A percentile compares a stretch with the other conserved stretches of the same genome.
These are phyloP conservation scores for Ogataea pini DNA, from an alignment of 805 yeast genomes.

Conservation along the genomic window DNA sequence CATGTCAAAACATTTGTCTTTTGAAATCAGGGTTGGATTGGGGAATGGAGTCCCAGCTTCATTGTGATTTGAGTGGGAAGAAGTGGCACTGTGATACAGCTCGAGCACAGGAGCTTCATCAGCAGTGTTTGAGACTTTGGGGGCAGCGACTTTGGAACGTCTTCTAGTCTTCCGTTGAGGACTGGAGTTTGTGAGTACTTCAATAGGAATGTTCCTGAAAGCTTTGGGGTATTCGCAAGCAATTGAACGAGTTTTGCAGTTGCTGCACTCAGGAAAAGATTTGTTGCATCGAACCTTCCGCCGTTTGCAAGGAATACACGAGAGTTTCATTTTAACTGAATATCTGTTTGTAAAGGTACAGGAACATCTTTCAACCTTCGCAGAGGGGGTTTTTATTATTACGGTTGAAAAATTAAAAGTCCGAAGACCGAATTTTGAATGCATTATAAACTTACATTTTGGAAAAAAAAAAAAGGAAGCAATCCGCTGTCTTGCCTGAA, in stretches of 20 bases:
- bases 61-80: background rate
- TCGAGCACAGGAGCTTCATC: too few relatives aligned
- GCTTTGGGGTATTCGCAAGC: slow-evolving; percentile 12
- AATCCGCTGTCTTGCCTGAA: too few relatives aligned
- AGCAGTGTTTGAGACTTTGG: background rate
- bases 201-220: slow-evolving; percentile 9
- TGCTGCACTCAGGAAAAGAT: slow-evolving; percentile 8
- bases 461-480: too few relatives aligned
- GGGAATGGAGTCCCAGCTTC: background rate
- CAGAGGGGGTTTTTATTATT: too few relatives aligned
- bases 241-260: slow-evolving; percentile 6
- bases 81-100: background rate
- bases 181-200: background rate
- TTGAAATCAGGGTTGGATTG: background rate
- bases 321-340: slow-evolving; percentile 3
- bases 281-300: slow-evolving; percentile 16
- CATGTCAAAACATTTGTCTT: background rate
- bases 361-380: too few relatives aligned
- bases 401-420: too few relatives aligned
- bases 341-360: too few relatives aligned
- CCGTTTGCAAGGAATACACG: slow-evolving; percentile 8
- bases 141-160: background rate
- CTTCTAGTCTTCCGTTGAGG: too few relatives aligned
- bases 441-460: too few relatives aligned
- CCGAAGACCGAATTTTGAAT: too few relatives aligned